Conservation (phyloP, 495 filamentous ascomycete genomes). For the Extremus antarcticus region DNA sequence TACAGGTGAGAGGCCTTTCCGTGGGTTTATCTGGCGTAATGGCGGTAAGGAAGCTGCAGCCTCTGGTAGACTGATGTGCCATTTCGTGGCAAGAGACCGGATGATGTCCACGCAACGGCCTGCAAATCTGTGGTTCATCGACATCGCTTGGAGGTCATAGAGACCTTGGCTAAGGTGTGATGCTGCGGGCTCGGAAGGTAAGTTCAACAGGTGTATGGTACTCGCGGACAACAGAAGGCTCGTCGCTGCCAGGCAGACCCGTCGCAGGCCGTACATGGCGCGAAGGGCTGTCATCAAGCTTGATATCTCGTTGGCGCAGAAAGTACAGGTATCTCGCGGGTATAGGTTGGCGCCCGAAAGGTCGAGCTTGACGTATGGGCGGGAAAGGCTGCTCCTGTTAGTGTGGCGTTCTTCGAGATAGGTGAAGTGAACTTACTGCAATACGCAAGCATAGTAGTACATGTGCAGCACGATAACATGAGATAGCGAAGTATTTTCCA, state of each 20-base stretch:
- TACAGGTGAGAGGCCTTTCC: slow-evolving; percentile 1
- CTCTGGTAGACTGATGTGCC: slow-evolving; percentile 38
- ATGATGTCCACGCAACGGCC: slow-evolving; percentile 48
- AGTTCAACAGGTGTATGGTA: slow-evolving; percentile 45
- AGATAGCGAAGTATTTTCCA: slow-evolving; percentile 39
- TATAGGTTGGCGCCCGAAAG: slow-evolving; percentile 45
- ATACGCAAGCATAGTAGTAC: slow-evolving; percentile 36
- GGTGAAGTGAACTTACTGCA: slow-evolving; percentile 51
- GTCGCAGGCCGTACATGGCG: slow-evolving; percentile 46
- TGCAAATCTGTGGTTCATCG: slow-evolving; percentile 48
- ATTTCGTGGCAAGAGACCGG: slow-evolving; percentile 42
- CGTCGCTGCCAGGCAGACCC: slow-evolving; percentile 47
- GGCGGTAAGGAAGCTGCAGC: not conserved
- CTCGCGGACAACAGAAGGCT: slow-evolving; percentile 48
- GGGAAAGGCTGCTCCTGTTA: slow-evolving; percentile 37
- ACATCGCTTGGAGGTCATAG: slow-evolving; percentile 45
- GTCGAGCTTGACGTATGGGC: slow-evolving; percentile 52
- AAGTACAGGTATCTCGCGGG: slow-evolving; percentile 51
- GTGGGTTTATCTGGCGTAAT: not conserved
- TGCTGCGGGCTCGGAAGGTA: slow-evolving; percentile 10
- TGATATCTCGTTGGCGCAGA: slow-evolving; percentile 51
- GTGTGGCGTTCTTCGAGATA: too few relatives aligned
- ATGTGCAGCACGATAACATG: slow-evolving; percentile 21
- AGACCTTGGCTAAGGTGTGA: slow-evolving; percentile 24
- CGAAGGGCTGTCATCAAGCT: slow-evolving; percentile 46